Percentiles rank a stretch among this genome's conserved stretches.
Conservation (phyloP, 257 asterid species). For the Jacaranda copaia region DNA sequence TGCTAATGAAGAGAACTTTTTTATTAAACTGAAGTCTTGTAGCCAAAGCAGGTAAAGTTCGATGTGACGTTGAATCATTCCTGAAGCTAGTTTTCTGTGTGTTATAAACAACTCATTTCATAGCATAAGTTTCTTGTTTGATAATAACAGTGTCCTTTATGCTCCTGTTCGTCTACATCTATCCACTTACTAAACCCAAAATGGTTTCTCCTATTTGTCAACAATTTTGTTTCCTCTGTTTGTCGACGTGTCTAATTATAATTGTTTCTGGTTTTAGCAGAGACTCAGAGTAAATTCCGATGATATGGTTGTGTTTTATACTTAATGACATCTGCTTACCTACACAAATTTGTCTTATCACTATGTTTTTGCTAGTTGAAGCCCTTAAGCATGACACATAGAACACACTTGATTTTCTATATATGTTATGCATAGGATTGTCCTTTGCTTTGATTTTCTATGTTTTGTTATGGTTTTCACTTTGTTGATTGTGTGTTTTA, state of each 20-base stretch:
- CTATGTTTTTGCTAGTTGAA: neutral
- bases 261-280: no score
- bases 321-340: neutral
- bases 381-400: neutral
- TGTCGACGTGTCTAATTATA: no score
- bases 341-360: neutral
- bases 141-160: neutral
- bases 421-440: neutral
- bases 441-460: neutral
- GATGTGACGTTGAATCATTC: neutral
- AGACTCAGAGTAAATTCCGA: neutral
- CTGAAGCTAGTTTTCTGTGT: neutral
- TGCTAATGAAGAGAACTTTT: neutral
- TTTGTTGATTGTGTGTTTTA: neutral
- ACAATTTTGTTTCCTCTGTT: no score
- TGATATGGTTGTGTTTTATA: neutral
- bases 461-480: neutral
- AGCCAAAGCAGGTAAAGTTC: neutral
- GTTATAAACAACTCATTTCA: neutral
- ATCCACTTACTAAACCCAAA: no score
- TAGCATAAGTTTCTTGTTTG: neutral
- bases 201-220: no score
- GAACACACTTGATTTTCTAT: neutral
- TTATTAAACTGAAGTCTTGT: neutral
- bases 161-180: neutral